These are phyloP conservation scores for Penicillium sp. DNA, from an alignment of 2,329 filamentous ascomycete species.

Conservation along the genomic window DNA sequence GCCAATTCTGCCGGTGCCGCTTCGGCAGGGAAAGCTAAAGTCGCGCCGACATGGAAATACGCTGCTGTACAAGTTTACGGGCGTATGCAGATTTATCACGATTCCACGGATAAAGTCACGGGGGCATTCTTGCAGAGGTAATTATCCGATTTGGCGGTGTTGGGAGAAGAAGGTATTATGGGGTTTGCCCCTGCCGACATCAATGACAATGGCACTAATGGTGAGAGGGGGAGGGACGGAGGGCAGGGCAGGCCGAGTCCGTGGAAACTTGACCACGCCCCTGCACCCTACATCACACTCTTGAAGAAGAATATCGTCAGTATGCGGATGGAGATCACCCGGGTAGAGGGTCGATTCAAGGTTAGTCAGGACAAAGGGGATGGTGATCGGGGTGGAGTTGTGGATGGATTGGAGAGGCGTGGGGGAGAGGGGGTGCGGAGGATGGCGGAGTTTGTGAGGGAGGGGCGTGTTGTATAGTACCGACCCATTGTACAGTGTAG, in stretches of 20 bases:
- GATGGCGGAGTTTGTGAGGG: slow-evolving; percentile 26
- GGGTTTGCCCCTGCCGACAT: slow-evolving; percentile 2
- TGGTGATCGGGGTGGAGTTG: slow-evolving; percentile 24
- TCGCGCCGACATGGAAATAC: slow-evolving; percentile 74
- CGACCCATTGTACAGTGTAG: too few species aligned
- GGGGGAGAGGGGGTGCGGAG: slow-evolving; percentile 15
- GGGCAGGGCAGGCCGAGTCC: slow-evolving; percentile 1
- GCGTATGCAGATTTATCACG: slow-evolving; percentile 18
- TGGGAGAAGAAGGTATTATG: slow-evolving; percentile 26
- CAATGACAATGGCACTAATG: too few species aligned
- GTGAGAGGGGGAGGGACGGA: not conserved
- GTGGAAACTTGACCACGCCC: slow-evolving; percentile 26
- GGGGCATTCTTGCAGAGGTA: slow-evolving; percentile 19
- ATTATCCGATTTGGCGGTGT: slow-evolving; percentile 19
- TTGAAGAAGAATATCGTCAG: slow-evolving; percentile 28
- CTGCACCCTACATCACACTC: slow-evolving; percentile 22
- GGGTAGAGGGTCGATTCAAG: slow-evolving; percentile 28
- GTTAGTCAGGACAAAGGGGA: slow-evolving; percentile 26
- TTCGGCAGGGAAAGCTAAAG: not conserved
- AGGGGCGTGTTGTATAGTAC: not conserved
- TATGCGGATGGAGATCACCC: slow-evolving; percentile 23
- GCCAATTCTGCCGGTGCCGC: slow-evolving; percentile 54
- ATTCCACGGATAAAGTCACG: slow-evolving; percentile 3
- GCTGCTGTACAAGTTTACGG: slow-evolving; percentile 53
- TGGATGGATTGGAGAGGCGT: slow-evolving; percentile 19